Evolutionary conservation across 345 rosid genomes (phyloP), one percentile per base, ranked within the genome.

Genomic region (Fremontodendron californicum): DNA sequence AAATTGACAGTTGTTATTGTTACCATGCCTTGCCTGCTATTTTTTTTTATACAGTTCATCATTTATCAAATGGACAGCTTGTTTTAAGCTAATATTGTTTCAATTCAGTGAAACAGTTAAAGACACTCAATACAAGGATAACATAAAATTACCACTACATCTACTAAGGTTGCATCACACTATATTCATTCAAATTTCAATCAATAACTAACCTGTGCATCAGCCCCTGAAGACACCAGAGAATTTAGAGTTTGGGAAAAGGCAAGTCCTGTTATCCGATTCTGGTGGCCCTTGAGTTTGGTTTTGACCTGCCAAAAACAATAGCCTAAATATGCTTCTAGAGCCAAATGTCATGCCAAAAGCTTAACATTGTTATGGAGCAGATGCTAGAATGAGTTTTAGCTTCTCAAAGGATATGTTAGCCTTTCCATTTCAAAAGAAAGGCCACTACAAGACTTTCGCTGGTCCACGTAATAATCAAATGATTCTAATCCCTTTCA

Each of bases 161-260:
- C 8, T 5, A 15, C 18, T 5, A 29, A 31, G 29, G n/a, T 29
- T 61, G 40, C 39, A 31, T 57, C 31, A 57, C 23, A 55, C 1
- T 2, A 23, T 23, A 61, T 61, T 2, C n/a, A 61, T 6, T 31
- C n/a, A n/a, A n/a, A n/a, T n/a, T n/a, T n/a, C 19, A 31, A 13
- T 61, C 66, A 29, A 6, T 11, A 15, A 55, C 85, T 76, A 70
- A 89, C 90, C 88, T 82, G 85, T 39, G 83, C 78, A 84, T 85
- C 90, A 45, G 79, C 85, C 45, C 90, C 90, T 11, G 86, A 82
- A 65, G 87, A 88, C 11, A 88, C 80, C 16, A 85, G 78, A 52
- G 72, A 51, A 73, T 84, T 82, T 58, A 87, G 71, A 62, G 52
- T 65, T 39, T 61, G 55, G 5, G 89, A 84, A 76, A 87, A 87